Evolutionary conservation across 768 basidiomycete genomes (phyloP).

Genomic region (Asterophora lycoperdoides): DNA sequence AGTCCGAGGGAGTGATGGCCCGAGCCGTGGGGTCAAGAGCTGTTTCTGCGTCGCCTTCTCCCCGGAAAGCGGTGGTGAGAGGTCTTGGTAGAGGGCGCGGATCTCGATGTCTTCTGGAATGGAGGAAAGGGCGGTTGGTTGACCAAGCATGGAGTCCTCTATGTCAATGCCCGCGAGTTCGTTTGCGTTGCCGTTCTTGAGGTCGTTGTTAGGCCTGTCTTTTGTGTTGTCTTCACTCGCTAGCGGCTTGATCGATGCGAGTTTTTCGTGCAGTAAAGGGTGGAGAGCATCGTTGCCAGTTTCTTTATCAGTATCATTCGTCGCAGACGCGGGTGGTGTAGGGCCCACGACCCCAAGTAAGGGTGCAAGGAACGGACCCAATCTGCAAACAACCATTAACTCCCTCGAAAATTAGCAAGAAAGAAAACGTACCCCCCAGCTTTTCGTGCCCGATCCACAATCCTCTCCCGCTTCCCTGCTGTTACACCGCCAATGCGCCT

Average conservation of each 20-base stretch:
- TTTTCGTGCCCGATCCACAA: conserved; percentile 13
- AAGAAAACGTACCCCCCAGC: conserved; percentile 8
- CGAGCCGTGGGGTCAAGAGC: background rate
- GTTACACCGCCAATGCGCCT: conserved; percentile 46
- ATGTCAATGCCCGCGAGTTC: conserved; percentile 25
- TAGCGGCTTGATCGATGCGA: background rate
- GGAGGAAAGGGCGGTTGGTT: conserved; percentile 6
- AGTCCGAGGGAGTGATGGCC: conserved; percentile 10
- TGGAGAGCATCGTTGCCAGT: conserved; percentile 21
- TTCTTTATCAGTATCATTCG: conserved; percentile 14
- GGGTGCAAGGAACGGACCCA: conserved; percentile 36
- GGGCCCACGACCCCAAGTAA: conserved; percentile 16
- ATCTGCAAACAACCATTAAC: conserved; percentile 20
- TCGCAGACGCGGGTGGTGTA: background rate
- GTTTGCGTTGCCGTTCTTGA: too few species aligned
- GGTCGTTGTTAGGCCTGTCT: too few species aligned
- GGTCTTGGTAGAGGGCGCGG: conserved; percentile 3
- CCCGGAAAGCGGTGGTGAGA: background rate
- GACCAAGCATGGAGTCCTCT: conserved; percentile 11
- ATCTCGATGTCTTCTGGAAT: conserved; percentile 4
- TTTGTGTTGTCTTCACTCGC: too few species aligned
- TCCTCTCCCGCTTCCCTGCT: conserved; percentile 12
- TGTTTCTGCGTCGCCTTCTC: too few species aligned
- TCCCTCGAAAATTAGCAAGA: background rate
- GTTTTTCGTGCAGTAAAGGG: conserved; percentile 1